Conservation (phyloP, 129 eudicot species). For the Solidago caesia region DNA sequence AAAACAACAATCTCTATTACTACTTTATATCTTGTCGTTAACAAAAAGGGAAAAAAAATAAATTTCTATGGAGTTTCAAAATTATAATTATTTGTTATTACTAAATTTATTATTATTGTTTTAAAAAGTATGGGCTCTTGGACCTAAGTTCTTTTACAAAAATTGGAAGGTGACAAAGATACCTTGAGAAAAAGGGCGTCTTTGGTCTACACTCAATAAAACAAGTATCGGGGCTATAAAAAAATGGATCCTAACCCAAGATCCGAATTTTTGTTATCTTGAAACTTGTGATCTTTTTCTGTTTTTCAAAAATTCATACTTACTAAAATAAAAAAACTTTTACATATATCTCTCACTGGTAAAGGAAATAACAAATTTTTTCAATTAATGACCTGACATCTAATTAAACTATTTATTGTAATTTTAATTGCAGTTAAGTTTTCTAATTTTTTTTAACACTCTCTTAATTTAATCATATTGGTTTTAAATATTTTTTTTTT, state of each 20-base stretch:
- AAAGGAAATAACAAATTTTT: too few relatives aligned
- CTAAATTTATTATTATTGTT: background rate
- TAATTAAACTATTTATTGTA: too few relatives aligned
- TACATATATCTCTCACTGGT: too few relatives aligned
- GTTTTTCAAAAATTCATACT: background rate
- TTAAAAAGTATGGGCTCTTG: slow-evolving; percentile 25
- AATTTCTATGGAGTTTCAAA: background rate
- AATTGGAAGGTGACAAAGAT: slow-evolving; percentile 36
- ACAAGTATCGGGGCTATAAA: slow-evolving; percentile 28
- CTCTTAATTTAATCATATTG: too few relatives aligned
- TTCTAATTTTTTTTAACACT: too few relatives aligned
- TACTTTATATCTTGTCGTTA: too few relatives aligned
- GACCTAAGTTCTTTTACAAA: slow-evolving; percentile 39
- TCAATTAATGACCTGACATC: too few relatives aligned
- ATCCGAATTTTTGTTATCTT: slow-evolving; percentile 46
- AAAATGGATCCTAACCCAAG: slow-evolving; percentile 50
- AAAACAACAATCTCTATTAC: too few relatives aligned
- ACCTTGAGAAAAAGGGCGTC: slow-evolving; percentile 40
- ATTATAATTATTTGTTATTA: background rate
- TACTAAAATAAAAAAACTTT: background rate
- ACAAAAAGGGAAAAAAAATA: too few relatives aligned
- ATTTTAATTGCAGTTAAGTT: too few relatives aligned
- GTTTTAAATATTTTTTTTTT: too few relatives aligned
- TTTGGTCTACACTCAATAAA: slow-evolving; percentile 42
- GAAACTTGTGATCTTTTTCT: slow-evolving; percentile 30